phyloP scores from a whole-genome alignment of 192 early-diverging fungal species.

The Mortierella claussenii region DNA sequence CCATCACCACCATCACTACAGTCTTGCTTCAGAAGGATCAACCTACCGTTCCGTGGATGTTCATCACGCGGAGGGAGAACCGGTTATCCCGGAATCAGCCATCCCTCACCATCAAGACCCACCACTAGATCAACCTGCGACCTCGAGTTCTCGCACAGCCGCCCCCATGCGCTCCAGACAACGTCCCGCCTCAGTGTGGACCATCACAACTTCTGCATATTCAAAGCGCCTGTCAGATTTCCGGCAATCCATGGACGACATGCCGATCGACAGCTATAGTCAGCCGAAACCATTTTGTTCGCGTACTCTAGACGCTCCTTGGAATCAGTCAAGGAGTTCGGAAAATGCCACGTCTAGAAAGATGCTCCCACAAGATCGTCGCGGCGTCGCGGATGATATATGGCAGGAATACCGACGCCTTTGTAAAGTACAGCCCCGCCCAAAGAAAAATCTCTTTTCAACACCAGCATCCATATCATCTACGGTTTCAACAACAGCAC shows the following conservation, averaged over 20 bases:
- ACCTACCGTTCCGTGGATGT: no score
- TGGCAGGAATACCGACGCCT: background rate
- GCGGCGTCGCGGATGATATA: background rate
- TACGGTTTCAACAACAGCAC: background rate
- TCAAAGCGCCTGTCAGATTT: background rate
- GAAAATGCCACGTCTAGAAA: background rate
- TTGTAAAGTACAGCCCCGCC: background rate
- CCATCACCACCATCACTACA: conserved; percentile 6
- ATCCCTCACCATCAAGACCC: no score
- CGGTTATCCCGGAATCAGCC: no score
- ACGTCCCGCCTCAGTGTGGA: background rate
- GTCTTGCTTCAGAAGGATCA: no score
- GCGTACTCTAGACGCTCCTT: background rate
- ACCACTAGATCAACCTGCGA: no score
- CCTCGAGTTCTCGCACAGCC: no score
- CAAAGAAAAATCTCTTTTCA: no score
- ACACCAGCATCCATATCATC: no score
- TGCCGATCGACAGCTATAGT: conserved; percentile 7
- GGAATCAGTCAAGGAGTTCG: background rate
- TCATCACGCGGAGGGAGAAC: no score
- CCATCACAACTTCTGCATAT: no score
- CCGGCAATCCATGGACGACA: conserved; percentile 4
- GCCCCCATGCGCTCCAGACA: background rate
- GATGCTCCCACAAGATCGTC: background rate
- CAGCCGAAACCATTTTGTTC: conserved; percentile 7